Conservation (phyloP, 768 basidiomycete genomes). For the Porpolomopsis calyptriformis region DNA sequence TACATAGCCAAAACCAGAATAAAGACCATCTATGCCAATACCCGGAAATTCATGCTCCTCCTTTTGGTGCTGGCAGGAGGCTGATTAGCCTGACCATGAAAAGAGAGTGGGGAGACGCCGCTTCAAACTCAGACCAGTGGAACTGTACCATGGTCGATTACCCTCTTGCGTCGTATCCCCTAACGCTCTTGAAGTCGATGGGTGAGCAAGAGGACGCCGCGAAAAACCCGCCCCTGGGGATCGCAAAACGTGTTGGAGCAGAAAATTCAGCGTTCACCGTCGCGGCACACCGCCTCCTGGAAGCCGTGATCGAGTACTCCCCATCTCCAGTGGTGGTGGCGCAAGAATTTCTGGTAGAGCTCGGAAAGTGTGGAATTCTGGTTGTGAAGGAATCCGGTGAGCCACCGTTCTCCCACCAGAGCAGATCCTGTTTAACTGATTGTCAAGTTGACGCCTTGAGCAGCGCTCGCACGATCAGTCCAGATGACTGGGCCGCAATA, state of each 20-base stretch:
- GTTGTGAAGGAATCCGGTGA: constrained; percentile 5
- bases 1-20: no score
- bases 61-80: no score
- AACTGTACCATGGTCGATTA: constrained; percentile 7
- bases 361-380: constrained; percentile 8
- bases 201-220: constrained; percentile 5
- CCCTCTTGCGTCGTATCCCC: constrained; percentile 5
- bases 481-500: constrained; percentile 2
- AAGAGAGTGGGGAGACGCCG: no score
- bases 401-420: constrained; percentile 5
- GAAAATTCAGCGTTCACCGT: constrained; percentile 5
- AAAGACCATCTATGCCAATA: no score
- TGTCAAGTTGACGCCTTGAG: constrained; percentile 1
- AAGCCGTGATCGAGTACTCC: constrained; percentile 6
- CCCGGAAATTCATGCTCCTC: no score
- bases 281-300: constrained; percentile 4
- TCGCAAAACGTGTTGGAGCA: constrained; percentile 4
- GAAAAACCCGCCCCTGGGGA: constrained; percentile 6
- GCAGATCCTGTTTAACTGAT: background rate
- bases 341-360: constrained; percentile 7
- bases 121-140: no score
- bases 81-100: no score
- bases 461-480: background rate
- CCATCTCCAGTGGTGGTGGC: constrained; percentile 6
- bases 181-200: constrained; percentile 6